Evolutionary conservation across 2,329 filamentous ascomycete species (phyloP), one percentile per base, ranked within the genome.

Genomic region (Aspergillus hiratsukae): DNA sequence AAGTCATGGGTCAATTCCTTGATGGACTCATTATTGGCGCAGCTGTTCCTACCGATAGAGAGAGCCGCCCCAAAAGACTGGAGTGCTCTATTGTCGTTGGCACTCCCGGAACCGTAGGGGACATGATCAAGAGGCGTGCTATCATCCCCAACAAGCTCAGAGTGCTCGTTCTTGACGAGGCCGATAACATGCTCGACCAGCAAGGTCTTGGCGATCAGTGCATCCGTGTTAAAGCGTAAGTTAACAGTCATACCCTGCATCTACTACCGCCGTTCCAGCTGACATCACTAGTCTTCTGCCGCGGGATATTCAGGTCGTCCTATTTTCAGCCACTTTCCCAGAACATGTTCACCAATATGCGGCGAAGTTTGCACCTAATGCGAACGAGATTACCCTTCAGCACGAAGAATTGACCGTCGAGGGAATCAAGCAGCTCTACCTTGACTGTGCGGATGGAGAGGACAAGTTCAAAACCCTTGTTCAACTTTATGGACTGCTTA

Each of bases 161-260:
- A 73, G 83, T 96, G 8, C 82, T 99, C 59, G 93, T 97, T 55
- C 82, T 99, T 53, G 94, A 99, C 69, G 94, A 99, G 78, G 94
- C 94, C 56, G 94, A 99, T 78, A 97, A 97, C 78, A 99, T 99
- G 94, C 80, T 99, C 58, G 94, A 97, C 70, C 88, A 93, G 75
- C 91, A 96, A 76, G 93, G 94, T 52, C 81, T 99, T 54, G 94
- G 94, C 52, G 94, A 97, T 57, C 94, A 99, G 76, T 97, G 93
- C 75, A 84, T 91, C 66, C 87, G 92, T 64, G 90, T 97, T 65
- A 96, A 95, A 79, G 76, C 76, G 90, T 94, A 76, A 67, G 86
- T 77, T n/a, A 19, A 21, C 21, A 54, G 2, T 5, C 23, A 46
- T 46, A 21, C 23, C 40, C 7, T 25, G 21, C n/a, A n/a, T 8